Evolutionary conservation across 129 eudicot species (phyloP).

Genomic region (Arctium minus): DNA sequence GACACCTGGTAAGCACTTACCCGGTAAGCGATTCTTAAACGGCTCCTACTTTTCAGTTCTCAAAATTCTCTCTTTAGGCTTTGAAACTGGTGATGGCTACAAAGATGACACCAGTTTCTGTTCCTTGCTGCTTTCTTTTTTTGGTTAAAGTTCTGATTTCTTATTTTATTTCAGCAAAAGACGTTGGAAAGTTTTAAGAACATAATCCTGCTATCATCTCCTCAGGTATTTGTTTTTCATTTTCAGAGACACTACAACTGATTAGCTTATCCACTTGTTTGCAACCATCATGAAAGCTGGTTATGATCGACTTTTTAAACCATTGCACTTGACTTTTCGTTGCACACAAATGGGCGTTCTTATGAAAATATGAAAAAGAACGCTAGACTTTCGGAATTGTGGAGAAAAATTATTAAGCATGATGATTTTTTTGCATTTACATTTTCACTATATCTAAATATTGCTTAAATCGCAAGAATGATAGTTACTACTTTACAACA

Average conservation of each 20-base stretch:
- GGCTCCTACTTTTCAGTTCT: background rate
- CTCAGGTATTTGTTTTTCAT: constrained; percentile 63
- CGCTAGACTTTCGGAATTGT: background rate
- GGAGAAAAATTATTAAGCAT: background rate
- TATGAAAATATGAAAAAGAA: background rate
- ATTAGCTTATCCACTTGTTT: background rate
- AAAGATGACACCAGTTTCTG: background rate
- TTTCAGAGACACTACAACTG: background rate
- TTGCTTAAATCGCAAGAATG: background rate
- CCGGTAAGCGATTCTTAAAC: background rate
- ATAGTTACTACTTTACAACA: too few species aligned
- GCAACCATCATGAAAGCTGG: background rate
- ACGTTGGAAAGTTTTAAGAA: constrained; percentile 89
- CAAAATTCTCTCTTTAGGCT: background rate
- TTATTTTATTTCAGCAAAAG: constrained; percentile 58
- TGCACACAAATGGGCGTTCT: background rate
- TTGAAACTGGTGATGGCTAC: background rate
- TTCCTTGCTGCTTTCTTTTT: background rate
- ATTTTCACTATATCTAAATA: too few species aligned
- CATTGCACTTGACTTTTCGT: background rate
- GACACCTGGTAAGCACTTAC: too few species aligned
- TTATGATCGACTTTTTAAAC: background rate
- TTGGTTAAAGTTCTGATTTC: constrained; percentile 1
- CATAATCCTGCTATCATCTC: constrained; percentile 82
- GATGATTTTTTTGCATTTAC: background rate